A percentile compares a stretch with the other conserved stretches of the same genome.
Evolutionary conservation across 306 rosid species (phyloP).

Genomic region (Senna tora): DNA sequence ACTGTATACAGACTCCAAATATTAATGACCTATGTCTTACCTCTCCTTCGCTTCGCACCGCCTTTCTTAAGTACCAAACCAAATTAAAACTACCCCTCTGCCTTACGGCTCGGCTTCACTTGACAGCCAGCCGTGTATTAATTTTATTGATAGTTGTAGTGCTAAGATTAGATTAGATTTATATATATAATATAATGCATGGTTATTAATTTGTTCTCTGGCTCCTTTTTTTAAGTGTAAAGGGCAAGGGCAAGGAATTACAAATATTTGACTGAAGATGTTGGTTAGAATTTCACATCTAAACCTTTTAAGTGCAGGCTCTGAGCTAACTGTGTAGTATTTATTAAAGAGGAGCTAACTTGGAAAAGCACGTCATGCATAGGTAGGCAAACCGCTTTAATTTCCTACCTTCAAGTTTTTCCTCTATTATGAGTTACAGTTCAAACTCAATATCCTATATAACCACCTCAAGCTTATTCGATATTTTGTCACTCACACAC

Average conservation of each 20-base stretch:
- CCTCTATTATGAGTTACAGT: constrained; percentile 26
- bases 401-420: constrained; percentile 38
- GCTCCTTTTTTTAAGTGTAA: too few species aligned
- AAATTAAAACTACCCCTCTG: constrained; percentile 36
- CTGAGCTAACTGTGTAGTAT: constrained; percentile 23
- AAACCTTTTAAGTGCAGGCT: constrained; percentile 33
- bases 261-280: constrained; percentile 25
- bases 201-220: too few species aligned
- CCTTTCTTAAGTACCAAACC: constrained; percentile 50
- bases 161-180: not conserved
- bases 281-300: constrained; percentile 48
- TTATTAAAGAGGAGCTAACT: constrained; percentile 46
- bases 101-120: constrained; percentile 25
- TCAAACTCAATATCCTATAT: constrained; percentile 50
- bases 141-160: not conserved
- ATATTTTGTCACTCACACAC: constrained; percentile 30
- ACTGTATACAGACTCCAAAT: constrained; percentile 61
- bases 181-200: too few species aligned
- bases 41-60: constrained; percentile 55
- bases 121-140: constrained; percentile 3
- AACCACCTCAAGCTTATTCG: constrained; percentile 50
- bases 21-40: constrained; percentile 56
- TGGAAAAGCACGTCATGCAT: constrained; percentile 60
- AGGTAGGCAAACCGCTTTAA: constrained; percentile 44
- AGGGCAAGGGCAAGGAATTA: constrained; percentile 21